These are phyloP conservation scores for Pseudozyma thailandica DNA, from an alignment of 1,284 basidiomycete species.

Conservation along the genomic window DNA sequence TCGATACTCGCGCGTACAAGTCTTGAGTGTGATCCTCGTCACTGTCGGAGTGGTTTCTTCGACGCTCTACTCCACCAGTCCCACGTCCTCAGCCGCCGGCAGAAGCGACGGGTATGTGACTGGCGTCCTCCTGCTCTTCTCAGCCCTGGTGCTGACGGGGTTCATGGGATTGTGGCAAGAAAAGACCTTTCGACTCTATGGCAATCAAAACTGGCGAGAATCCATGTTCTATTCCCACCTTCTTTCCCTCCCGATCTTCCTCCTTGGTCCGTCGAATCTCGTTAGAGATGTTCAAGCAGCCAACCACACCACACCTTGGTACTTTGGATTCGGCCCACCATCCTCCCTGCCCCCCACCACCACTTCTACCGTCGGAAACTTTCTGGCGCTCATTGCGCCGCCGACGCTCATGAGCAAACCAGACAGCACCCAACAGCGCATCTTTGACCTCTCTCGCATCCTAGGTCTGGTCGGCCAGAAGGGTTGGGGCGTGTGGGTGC, in stretches of 20 bases:
- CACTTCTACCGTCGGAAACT: constrained; percentile 37
- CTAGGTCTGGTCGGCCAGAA: neutral
- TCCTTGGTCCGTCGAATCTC: constrained; percentile 22
- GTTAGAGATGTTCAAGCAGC: constrained; percentile 35
- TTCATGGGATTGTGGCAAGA: constrained; percentile 89
- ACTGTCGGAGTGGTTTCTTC: constrained; percentile 84
- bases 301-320: constrained; percentile 49
- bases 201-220: constrained; percentile 81
- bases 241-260: constrained; percentile 80
- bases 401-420: neutral
- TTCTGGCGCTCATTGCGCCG: constrained; percentile 6
- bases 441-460: constrained; percentile 60
- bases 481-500: constrained; percentile 70
- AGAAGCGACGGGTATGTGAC: constrained; percentile 72
- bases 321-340: constrained; percentile 43
- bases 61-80: constrained; percentile 77
- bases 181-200: constrained; percentile 78
- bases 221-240: constrained; percentile 81
- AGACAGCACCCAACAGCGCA: constrained; percentile 1
- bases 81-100: neutral
- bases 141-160: constrained; percentile 83
- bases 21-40: constrained; percentile 78
- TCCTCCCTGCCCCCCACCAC: neutral
- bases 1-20: constrained; percentile 46
- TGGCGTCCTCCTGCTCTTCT: constrained; percentile 79